Percentiles rank a stretch among this genome's conserved stretches.
Conservation (phyloP, 805 yeast species). For the Zygotorulaspora florentina region DNA sequence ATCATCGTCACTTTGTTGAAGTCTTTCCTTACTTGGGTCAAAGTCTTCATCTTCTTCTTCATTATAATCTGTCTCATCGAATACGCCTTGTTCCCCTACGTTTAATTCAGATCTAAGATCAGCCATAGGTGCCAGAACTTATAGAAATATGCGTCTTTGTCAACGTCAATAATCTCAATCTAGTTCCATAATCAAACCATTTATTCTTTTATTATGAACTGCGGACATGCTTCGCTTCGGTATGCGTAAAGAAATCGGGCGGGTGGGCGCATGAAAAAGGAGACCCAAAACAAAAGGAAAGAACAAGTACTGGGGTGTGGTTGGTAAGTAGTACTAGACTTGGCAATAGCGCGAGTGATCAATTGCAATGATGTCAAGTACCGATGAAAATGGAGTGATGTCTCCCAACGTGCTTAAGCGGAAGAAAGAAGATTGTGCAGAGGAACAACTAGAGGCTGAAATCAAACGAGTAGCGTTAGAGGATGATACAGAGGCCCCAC, state of each 20-base stretch:
- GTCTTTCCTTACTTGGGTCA: constrained; percentile 36
- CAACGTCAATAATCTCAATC: too few species aligned
- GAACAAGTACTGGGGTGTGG: neutral
- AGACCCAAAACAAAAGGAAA: neutral
- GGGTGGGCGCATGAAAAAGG: neutral
- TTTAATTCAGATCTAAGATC: neutral
- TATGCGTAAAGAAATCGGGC: neutral
- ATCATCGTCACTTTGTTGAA: constrained; percentile 34
- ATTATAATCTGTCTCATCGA: constrained; percentile 29
- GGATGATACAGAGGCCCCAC: constrained; percentile 50
- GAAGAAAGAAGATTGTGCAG: constrained; percentile 57
- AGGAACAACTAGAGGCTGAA: constrained; percentile 43
- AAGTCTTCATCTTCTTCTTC: constrained; percentile 40
- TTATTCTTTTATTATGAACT: too few species aligned
- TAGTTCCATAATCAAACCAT: too few species aligned
- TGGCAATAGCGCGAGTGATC: neutral
- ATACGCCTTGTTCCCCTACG: constrained; percentile 15
- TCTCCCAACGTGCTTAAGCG: constrained; percentile 48
- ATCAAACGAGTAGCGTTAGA: constrained; percentile 70
- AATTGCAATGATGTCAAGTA: constrained; percentile 12
- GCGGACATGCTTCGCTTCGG: too few species aligned
- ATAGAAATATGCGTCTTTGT: too few species aligned
- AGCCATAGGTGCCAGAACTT: neutral
- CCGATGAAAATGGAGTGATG: constrained; percentile 14
- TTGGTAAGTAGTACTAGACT: neutral